Percentiles rank a stretch among this genome's conserved stretches.
Conservation (phyloP, 352 stramenopile genomes). For the Phytophthora podocarpi region DNA sequence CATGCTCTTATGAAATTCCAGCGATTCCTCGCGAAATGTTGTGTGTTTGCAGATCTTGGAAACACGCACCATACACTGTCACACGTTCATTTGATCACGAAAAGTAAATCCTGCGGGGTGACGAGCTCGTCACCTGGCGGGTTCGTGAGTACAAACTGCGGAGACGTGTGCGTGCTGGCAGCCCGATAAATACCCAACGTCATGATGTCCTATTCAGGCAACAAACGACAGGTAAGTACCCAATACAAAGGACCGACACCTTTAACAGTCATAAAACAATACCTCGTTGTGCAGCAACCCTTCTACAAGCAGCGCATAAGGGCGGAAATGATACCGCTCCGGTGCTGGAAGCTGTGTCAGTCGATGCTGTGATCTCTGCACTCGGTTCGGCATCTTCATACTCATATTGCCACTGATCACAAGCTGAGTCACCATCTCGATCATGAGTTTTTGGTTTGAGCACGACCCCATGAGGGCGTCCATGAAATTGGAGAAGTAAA, state of each 20-base stretch:
- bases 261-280: constrained; percentile 1
- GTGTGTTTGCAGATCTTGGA: background rate
- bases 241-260: no score
- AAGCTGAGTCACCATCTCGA: constrained; percentile 73
- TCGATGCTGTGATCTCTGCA: constrained; percentile 44
- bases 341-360: constrained; percentile 64
- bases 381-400: constrained; percentile 53
- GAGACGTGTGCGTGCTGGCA: constrained; percentile 39
- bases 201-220: constrained; percentile 51
- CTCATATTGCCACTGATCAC: constrained; percentile 62
- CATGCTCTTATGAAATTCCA: no score
- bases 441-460: constrained; percentile 61
- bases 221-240: constrained; percentile 9
- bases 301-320: constrained; percentile 65
- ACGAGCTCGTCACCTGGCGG: constrained; percentile 64
- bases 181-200: constrained; percentile 62
- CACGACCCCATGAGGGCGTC: constrained; percentile 69
- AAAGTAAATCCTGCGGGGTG: constrained; percentile 62
- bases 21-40: background rate
- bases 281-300: constrained; percentile 64
- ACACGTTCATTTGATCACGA: constrained; percentile 70
- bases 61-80: background rate
- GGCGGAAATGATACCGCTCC: constrained; percentile 57
- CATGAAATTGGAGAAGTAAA: constrained; percentile 79
- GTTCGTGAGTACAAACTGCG: constrained; percentile 70